phyloP scores from a whole-genome alignment of 495 filamentous ascomycete genomes.

The Penicillium goetzii region DNA sequence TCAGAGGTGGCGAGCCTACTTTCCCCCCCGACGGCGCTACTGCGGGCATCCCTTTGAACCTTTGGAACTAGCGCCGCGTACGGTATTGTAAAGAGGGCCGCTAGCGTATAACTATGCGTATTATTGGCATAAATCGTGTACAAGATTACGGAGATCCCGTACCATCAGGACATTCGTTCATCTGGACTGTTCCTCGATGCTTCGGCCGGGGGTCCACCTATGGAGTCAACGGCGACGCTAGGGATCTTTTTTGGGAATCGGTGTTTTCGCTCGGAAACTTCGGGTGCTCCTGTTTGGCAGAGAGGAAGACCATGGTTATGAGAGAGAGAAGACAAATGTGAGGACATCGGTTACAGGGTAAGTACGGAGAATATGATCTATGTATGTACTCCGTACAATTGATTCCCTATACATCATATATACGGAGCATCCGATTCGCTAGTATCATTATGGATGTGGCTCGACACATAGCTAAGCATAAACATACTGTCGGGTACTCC shows the following conservation, averaged over 20 bases:
- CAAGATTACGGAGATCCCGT: not conserved
- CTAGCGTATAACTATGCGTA: not conserved
- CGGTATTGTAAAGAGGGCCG: not conserved
- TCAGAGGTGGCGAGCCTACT: slow-evolving; percentile 27
- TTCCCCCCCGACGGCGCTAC: slow-evolving; percentile 30
- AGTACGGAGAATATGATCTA: not conserved
- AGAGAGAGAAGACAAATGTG: not conserved
- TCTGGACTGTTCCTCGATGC: slow-evolving; percentile 2
- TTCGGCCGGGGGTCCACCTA: slow-evolving; percentile 27
- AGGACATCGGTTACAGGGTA: not conserved
- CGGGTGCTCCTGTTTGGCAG: slow-evolving; percentile 8
- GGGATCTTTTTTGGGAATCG: slow-evolving; percentile 40
- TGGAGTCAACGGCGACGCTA: slow-evolving; percentile 44
- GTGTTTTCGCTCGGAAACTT: slow-evolving; percentile 28
- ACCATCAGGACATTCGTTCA: not conserved
- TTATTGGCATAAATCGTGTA: not conserved
- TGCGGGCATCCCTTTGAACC: slow-evolving; percentile 26
- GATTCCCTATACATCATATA: not conserved
- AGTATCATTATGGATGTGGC: not conserved
- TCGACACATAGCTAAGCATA: slow-evolving; percentile 3
- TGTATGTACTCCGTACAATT: not conserved
- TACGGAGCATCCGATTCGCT: slow-evolving; percentile 7
- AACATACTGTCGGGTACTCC: not conserved
- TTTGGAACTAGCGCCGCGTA: slow-evolving; percentile 19
- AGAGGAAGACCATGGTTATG: not conserved